phyloP scores from a whole-genome alignment of 2,329 filamentous ascomycete genomes.

The Colletotrichum endophyticum region DNA sequence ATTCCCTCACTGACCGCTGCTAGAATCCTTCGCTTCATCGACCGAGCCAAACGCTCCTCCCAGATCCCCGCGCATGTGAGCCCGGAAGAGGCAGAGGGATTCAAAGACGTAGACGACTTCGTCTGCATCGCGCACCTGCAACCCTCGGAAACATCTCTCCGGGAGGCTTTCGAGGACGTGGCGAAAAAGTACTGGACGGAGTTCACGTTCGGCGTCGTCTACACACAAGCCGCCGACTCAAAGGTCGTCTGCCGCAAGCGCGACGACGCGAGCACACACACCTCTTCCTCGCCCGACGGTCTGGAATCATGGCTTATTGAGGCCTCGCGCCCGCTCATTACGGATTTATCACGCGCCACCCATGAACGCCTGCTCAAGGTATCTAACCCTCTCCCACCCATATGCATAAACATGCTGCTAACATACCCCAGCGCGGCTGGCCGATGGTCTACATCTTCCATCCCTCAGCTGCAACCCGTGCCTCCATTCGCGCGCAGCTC shows the following conservation, averaged over 20 bases:
- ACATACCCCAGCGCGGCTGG: constrained; percentile 29
- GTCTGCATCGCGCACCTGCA: constrained; percentile 35
- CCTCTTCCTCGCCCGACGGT: constrained; percentile 20
- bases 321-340: constrained; percentile 32
- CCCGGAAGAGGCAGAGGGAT: constrained; percentile 23
- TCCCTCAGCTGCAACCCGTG: constrained; percentile 29
- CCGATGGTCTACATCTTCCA: constrained; percentile 44
- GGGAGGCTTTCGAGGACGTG: constrained; percentile 25
- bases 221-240: constrained; percentile 15
- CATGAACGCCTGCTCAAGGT: constrained; percentile 38
- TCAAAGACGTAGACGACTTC: constrained; percentile 34
- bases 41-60: constrained; percentile 29
- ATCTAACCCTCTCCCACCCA: constrained; percentile 13
- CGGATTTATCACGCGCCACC: constrained; percentile 35
- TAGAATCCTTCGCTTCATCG: constrained; percentile 28
- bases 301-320: constrained; percentile 32
- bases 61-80: constrained; percentile 24
- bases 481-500: constrained; percentile 31
- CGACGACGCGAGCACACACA: constrained; percentile 30
- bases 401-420: neutral
- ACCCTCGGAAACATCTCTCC: constrained; percentile 21
- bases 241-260: constrained; percentile 34
- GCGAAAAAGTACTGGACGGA: constrained; percentile 33
- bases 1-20: neutral
- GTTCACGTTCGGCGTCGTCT: constrained; percentile 36